A percentile compares a stretch with the other conserved stretches of the same genome.
phyloP scores from a whole-genome alignment of 2,329 filamentous ascomycete genomes.

The Fragosphaeria purpurea region DNA sequence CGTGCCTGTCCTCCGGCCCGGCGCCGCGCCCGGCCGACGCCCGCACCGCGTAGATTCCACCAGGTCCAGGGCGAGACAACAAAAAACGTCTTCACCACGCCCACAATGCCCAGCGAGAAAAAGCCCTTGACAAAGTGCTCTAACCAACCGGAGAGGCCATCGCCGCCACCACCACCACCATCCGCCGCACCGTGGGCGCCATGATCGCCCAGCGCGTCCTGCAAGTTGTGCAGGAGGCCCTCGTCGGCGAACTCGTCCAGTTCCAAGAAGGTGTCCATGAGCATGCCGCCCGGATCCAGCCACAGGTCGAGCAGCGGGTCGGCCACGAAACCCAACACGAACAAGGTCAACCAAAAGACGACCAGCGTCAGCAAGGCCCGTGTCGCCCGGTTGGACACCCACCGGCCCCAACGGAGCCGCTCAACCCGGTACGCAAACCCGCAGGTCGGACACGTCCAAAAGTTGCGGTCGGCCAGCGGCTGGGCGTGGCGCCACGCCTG shows the following conservation, averaged over 20 bases:
- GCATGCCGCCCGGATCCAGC: slow-evolving; percentile 62
- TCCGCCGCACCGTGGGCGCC: slow-evolving; percentile 23
- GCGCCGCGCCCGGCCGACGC: slow-evolving; percentile 38
- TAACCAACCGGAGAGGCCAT: slow-evolving; percentile 47
- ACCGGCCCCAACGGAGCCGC: slow-evolving; percentile 64
- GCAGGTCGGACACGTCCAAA: slow-evolving; percentile 83
- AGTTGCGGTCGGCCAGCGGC: slow-evolving; percentile 56
- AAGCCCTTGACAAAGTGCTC: slow-evolving; percentile 85
- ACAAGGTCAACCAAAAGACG: slow-evolving; percentile 64
- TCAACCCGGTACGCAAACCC: slow-evolving; percentile 71
- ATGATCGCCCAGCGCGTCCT: slow-evolving; percentile 24
- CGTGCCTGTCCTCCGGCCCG: slow-evolving; percentile 64
- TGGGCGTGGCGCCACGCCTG: slow-evolving; percentile 71
- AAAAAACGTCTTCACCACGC: slow-evolving; percentile 71
- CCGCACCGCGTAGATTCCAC: slow-evolving; percentile 60
- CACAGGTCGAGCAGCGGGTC: slow-evolving; percentile 88
- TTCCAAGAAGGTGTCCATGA: slow-evolving; percentile 41
- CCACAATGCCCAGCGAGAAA: slow-evolving; percentile 78
- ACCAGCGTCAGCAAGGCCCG: slow-evolving; percentile 61
- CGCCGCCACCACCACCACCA: slow-evolving; percentile 27
- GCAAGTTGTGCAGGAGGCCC: slow-evolving; percentile 16
- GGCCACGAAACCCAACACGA: slow-evolving; percentile 79
- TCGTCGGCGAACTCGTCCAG: slow-evolving; percentile 26
- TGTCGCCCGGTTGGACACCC: slow-evolving; percentile 54
- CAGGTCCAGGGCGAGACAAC: slow-evolving; percentile 66